Base-by-base conservation (phyloP, 768 basidiomycete genomes). In the Lactarius vividus region DNA sequence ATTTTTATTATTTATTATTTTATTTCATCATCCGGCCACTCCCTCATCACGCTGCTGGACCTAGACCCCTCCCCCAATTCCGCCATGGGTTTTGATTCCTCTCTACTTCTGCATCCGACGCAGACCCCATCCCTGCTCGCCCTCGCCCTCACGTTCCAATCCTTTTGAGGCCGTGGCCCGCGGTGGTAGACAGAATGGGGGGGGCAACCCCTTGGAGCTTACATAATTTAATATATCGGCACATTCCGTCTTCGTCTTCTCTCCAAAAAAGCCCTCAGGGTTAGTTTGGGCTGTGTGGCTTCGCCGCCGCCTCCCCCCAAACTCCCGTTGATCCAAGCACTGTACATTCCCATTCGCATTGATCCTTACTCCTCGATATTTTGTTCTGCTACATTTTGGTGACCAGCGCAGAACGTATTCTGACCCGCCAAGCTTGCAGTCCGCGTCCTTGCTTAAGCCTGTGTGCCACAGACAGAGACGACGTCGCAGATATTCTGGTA, bases 201-300 rank as follows among this genome's bases (percentile, higher is more conserved):
- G 23, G 23, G 11, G 31, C 44, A 49, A 18, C 57, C 37, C 46
- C 26, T 46, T 62, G 46, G 33, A 52, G 61, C 40, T 62, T 57
- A 53, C 37, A 11, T 64, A 61, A 61, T 59, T 55, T 57, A 33
- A 46, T 63, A 59, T 42, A 6, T 62, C 61, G 61, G 66, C 57
- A 59, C 58, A 42, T 59, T 33, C 66, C 66, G 66, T 35, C 37
- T 55, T 57, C 56, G 61, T 20, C 49, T 49, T 61, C 52, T 28
- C 46, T n/a, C 46, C 33, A 28, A 53, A 4, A 59, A 31, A 29
- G 26, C 37, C 56, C 33, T 49, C 56, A 39, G 46, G 37, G 53
- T 52, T 49, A 40, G 53, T 28, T 61, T 44, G 54, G 46, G 20
- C 65, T 49, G 26, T 10, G 46, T 26, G 49, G 42, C n/a, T 31